Percentiles rank a stretch among this genome's conserved stretches.
Conservation (phyloP, 129 eudicot genomes). For the Scalesia atractyloides region DNA sequence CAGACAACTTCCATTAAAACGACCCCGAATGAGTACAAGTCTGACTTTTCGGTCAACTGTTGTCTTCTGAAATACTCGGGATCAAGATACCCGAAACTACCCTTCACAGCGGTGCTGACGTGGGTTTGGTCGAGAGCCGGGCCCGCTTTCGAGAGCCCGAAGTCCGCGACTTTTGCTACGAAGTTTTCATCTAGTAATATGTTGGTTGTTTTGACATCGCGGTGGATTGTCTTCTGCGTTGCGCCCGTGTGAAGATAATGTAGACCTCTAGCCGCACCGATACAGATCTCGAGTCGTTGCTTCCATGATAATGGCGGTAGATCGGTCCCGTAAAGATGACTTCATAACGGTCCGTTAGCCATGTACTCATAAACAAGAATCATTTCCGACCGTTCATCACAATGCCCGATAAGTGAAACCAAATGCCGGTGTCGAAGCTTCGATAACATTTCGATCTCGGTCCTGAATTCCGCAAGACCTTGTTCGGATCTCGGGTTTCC, state of each 20-base stretch:
- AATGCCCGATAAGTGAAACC: constrained; percentile 73
- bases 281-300: constrained; percentile 64
- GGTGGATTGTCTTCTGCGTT: constrained; percentile 62
- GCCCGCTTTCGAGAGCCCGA: constrained; percentile 79
- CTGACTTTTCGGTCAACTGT: constrained; percentile 30
- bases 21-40: constrained; percentile 60
- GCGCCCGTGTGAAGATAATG: constrained; percentile 90
- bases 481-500: constrained; percentile 79
- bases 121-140: constrained; percentile 82
- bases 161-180: constrained; percentile 78
- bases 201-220: constrained; percentile 82
- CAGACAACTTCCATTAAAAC: constrained; percentile 78
- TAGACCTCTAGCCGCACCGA: constrained; percentile 80
- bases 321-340: constrained; percentile 63
- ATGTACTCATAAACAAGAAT: constrained; percentile 76
- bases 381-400: constrained; percentile 79
- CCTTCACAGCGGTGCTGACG: constrained; percentile 79
- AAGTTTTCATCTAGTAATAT: constrained; percentile 71
- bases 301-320: constrained; percentile 65
- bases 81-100: constrained; percentile 45
- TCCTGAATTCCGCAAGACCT: constrained; percentile 71
- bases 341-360: constrained; percentile 77
- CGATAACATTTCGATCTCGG: constrained; percentile 76
- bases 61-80: constrained; percentile 42
- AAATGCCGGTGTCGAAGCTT: constrained; percentile 77